A percentile compares a stretch with the other conserved stretches of the same genome.
phyloP scores from a whole-genome alignment of 1,284 basidiomycete genomes.

The Sanghuangporus sanghuang region DNA sequence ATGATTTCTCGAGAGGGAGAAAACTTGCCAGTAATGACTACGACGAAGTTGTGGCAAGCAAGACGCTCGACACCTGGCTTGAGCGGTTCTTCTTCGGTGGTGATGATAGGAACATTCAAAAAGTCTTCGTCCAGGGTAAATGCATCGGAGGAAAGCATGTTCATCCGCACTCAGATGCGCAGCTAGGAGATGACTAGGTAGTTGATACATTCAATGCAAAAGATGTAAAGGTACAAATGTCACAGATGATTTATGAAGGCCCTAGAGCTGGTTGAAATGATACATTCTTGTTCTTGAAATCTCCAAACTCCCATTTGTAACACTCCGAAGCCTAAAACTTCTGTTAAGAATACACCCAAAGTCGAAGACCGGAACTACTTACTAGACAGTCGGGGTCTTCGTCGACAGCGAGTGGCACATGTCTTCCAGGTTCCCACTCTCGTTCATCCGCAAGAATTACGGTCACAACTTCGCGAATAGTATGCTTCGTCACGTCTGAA shows the following conservation, averaged over 20 bases:
- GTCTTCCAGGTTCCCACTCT: conserved; percentile 28
- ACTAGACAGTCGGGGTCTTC: conserved; percentile 38
- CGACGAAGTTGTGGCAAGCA: conserved; percentile 23
- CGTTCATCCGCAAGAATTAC: conserved; percentile 72
- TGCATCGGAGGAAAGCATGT: not conserved
- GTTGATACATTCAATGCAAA: not conserved
- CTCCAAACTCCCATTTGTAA: conserved; percentile 38
- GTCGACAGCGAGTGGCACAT: conserved; percentile 24
- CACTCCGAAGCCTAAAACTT: conserved; percentile 28
- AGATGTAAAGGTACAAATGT: not conserved
- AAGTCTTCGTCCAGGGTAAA: not conserved
- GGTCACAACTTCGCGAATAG: conserved; percentile 74
- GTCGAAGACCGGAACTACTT: conserved; percentile 15
- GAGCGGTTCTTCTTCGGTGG: conserved; percentile 80
- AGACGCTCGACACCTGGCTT: conserved; percentile 44
- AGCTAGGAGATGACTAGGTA: not conserved
- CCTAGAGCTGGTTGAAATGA: not conserved
- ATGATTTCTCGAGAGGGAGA: conserved; percentile 40
- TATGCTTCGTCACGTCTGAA: conserved; percentile 77
- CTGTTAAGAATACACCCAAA: not conserved
- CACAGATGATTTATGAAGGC: not conserved
- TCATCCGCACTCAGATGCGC: not conserved
- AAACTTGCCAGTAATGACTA: conserved; percentile 41
- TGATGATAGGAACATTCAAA: conserved; percentile 57
- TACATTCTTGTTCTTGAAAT: conserved; percentile 23